A percentile compares a stretch with the other conserved stretches of the same genome.
phyloP scores from a whole-genome alignment of 768 basidiomycete genomes.

The Leucosporidium scottii region DNA sequence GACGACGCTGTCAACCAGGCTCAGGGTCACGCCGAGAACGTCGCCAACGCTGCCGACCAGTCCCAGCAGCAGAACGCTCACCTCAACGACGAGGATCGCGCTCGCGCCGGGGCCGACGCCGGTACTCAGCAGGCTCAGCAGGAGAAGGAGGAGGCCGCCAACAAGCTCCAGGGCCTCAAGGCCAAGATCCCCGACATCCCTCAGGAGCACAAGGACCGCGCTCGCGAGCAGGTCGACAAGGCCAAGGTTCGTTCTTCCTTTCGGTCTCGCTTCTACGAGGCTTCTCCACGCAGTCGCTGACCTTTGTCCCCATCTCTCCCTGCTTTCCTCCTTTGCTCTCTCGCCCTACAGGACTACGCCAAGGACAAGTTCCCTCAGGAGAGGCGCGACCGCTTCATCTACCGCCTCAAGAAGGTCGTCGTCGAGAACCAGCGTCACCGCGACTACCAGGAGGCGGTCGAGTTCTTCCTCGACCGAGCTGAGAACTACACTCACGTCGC shows the following conservation, averaged over 20 bases:
- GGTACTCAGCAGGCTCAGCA: constrained; percentile 38
- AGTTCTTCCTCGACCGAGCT: constrained; percentile 46
- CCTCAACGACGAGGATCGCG: constrained; percentile 37
- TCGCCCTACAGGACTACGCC: constrained; percentile 55
- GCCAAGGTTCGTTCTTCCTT: constrained; percentile 43
- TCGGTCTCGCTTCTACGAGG: too few relatives aligned
- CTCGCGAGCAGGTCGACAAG: constrained; percentile 51
- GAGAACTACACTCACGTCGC: constrained; percentile 48
- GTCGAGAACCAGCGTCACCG: constrained; percentile 54
- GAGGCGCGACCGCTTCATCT: constrained; percentile 85
- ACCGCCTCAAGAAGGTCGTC: constrained; percentile 77
- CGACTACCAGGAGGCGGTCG: constrained; percentile 67
- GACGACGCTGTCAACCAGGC: constrained; percentile 20
- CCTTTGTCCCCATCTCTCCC: too few relatives aligned
- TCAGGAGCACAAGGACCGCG: constrained; percentile 53
- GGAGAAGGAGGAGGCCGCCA: constrained; percentile 32
- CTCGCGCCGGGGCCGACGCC: constrained; percentile 39
- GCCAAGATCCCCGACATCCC: constrained; percentile 52
- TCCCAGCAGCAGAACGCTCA: constrained; percentile 29
- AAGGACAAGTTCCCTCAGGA: constrained; percentile 83
- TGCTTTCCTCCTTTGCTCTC: too few relatives aligned
- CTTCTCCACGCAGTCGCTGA: too few relatives aligned
- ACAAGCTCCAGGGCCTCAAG: constrained; percentile 37
- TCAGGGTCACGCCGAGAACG: constrained; percentile 35
- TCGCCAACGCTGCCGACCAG: constrained; percentile 40